Conservation (phyloP, 2,329 filamentous ascomycete species). For the Sclerotinia sclerotiorum region DNA sequence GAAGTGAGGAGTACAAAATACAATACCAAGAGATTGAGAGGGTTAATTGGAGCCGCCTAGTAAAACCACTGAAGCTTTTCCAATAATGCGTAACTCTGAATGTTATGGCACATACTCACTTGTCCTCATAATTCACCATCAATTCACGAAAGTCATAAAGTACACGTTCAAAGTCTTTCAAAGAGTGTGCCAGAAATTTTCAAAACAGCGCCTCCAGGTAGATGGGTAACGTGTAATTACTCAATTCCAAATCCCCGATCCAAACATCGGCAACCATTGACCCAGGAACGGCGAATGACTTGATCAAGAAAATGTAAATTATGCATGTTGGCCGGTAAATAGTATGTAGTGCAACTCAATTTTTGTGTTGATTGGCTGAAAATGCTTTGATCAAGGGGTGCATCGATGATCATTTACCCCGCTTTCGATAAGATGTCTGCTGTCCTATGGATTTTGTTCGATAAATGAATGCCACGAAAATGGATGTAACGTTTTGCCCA, state of each 20-base stretch:
- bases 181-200: neutral
- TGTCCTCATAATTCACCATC: too few species aligned
- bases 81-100: too few species aligned
- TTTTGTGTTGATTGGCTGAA: neutral
- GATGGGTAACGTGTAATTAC: neutral
- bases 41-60: too few species aligned
- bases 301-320: neutral
- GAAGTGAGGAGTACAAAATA: too few species aligned
- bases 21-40: too few species aligned
- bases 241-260: too few species aligned
- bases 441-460: neutral
- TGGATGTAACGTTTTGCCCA: constrained; percentile 19
- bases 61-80: too few species aligned
- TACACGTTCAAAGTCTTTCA: neutral
- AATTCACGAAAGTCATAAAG: too few species aligned
- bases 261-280: neutral
- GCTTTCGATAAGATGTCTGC: neutral
- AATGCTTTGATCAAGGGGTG: neutral
- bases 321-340: neutral
- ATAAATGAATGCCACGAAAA: neutral
- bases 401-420: constrained; percentile 9
- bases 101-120: too few species aligned
- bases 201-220: too few species aligned
- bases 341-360: neutral
- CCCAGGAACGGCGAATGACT: neutral